A percentile compares a stretch with the other conserved stretches of the same genome.
Evolutionary conservation across 805 yeast genomes (phyloP).

Genomic region (Brettanomyces nanus): DNA sequence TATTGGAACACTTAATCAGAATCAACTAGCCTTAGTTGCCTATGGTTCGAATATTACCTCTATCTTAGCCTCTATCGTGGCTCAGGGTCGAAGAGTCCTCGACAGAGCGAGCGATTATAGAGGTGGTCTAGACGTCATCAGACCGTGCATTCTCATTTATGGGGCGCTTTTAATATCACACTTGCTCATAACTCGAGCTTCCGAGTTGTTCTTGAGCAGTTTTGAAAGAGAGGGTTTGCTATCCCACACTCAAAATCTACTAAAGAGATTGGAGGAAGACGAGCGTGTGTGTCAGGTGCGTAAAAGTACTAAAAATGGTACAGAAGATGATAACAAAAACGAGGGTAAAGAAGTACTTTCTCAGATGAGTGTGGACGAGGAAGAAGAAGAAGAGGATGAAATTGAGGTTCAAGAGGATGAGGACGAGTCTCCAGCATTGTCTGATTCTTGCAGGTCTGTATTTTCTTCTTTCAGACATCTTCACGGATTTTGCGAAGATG

Average conservation of each 20-base stretch:
- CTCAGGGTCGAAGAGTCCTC: conserved; percentile 37
- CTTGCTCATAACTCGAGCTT: conserved; percentile 34
- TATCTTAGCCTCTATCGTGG: conserved; percentile 51
- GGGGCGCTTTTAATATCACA: conserved; percentile 45
- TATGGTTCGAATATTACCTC: conserved; percentile 33
- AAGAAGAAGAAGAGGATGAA: conserved; percentile 4
- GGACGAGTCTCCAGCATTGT: not conserved
- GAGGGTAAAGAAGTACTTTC: too few species aligned
- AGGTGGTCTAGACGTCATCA: conserved; percentile 11
- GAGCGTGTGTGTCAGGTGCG: conserved; percentile 4
- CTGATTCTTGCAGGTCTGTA: not conserved
- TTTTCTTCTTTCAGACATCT: conserved; percentile 10
- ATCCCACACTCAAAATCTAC: conserved; percentile 35
- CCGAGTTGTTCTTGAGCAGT: conserved; percentile 34
- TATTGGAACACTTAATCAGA: conserved; percentile 30
- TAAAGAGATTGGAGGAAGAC: conserved; percentile 18
- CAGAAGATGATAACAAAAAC: conserved; percentile 1
- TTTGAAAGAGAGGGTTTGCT: conserved; percentile 72
- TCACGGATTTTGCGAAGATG: conserved; percentile 16
- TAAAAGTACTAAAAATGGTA: not conserved
- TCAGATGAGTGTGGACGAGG: conserved; percentile 9
- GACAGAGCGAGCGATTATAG: conserved; percentile 7
- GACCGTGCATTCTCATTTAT: conserved; percentile 35
- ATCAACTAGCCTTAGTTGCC: conserved; percentile 25
- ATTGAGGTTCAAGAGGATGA: conserved; percentile 11